A percentile compares a stretch with the other conserved stretches of the same genome.
Conservation (phyloP, 2,329 filamentous ascomycete species). For the Annulohypoxylon truncatum region DNA sequence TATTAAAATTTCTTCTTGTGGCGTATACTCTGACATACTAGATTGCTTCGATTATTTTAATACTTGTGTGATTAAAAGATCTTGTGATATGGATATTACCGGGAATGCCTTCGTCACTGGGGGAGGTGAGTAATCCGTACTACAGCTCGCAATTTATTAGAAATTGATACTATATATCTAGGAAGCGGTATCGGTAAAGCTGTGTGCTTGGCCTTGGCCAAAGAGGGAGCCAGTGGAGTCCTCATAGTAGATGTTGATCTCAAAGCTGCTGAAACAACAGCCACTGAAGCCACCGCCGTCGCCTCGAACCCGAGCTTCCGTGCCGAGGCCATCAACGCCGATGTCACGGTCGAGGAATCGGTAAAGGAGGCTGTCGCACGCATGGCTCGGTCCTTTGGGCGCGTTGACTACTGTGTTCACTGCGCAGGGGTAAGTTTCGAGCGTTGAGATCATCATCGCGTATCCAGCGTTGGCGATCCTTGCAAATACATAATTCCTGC, state of each 20-base stretch:
- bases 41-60: too few relatives aligned
- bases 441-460: background rate
- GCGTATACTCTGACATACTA: background rate
- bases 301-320: constrained; percentile 32
- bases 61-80: too few relatives aligned
- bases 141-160: too few relatives aligned
- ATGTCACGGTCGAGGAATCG: constrained; percentile 29
- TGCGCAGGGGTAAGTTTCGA: constrained; percentile 34
- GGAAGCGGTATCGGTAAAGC: constrained; percentile 41
- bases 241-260: constrained; percentile 37
- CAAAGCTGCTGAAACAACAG: constrained; percentile 27
- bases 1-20: background rate
- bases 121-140: constrained; percentile 17
- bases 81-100: constrained; percentile 18
- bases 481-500: background rate
- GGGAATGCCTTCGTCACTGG: constrained; percentile 27
- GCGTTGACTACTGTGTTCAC: constrained; percentile 40
- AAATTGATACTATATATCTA: background rate
- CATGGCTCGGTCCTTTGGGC: constrained; percentile 26
- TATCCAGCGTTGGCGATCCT: background rate
- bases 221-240: constrained; percentile 31
- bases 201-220: constrained; percentile 23
- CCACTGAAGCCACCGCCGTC: constrained; percentile 4
- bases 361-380: constrained; percentile 26
- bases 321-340: constrained; percentile 27